phyloP scores from a whole-genome alignment of 495 filamentous ascomycete genomes.

The Polyplosphaeria fusca region DNA sequence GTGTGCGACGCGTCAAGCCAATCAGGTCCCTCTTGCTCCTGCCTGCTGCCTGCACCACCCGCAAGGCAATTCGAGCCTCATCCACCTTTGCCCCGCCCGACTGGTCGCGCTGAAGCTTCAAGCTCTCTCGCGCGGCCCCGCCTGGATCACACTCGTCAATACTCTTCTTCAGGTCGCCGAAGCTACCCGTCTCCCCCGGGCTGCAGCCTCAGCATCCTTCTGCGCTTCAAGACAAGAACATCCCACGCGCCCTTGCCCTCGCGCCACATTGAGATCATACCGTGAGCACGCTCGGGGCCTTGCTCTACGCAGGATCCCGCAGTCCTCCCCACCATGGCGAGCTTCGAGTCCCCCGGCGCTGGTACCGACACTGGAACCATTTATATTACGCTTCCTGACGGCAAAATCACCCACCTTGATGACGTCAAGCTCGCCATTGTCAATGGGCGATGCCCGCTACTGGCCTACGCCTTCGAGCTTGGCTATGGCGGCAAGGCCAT shows the following conservation, averaged over 20 bases:
- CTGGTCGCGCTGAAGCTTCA: too few relatives aligned
- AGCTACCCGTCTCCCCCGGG: too few relatives aligned
- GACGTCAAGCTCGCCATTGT: not conserved
- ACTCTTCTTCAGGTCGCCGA: too few relatives aligned
- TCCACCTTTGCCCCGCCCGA: not conserved
- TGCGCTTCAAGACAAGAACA: not conserved
- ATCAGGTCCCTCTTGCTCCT: not conserved
- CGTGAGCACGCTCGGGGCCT: too few relatives aligned
- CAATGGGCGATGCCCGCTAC: not conserved
- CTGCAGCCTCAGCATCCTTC: not conserved
- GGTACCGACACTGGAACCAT: not conserved
- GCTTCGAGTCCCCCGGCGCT: not conserved
- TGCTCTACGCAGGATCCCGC: too few relatives aligned
- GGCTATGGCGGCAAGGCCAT: not conserved
- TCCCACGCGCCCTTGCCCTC: not conserved
- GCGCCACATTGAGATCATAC: too few relatives aligned
- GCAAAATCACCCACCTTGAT: not conserved
- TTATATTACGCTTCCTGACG: not conserved
- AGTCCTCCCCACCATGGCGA: not conserved
- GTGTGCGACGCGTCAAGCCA: not conserved
- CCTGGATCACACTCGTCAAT: too few relatives aligned
- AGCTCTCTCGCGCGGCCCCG: too few relatives aligned
- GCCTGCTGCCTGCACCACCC: not conserved
- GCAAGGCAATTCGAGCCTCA: not conserved
- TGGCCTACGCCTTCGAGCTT: not conserved